Percentiles rank a stretch among this genome's conserved stretches.
These are phyloP conservation scores for Heterobasidion annosum DNA, from an alignment of 1,284 basidiomycete genomes.

Conservation along the genomic window DNA sequence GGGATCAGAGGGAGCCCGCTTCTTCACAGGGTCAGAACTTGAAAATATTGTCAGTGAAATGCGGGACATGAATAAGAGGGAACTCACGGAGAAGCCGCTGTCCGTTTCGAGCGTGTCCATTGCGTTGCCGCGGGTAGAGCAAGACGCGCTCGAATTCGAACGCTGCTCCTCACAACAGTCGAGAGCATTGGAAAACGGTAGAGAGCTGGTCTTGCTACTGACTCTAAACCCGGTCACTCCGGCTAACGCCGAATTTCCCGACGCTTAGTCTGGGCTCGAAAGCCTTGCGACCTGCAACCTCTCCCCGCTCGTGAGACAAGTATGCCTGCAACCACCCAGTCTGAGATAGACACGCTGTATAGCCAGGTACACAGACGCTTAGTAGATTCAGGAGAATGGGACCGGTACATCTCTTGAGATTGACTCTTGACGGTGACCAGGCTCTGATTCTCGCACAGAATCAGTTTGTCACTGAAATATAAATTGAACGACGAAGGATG, in stretches of 20 bases:
- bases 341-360: constrained; percentile 12
- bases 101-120: neutral
- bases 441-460: constrained; percentile 5
- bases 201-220: too few relatives aligned
- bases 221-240: too few relatives aligned
- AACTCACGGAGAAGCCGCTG: neutral
- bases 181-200: neutral
- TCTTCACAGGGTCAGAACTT: neutral
- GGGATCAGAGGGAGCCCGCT: constrained; percentile 1
- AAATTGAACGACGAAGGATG: constrained; percentile 15
- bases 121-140: neutral
- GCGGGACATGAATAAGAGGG: neutral
- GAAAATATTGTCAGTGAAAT: neutral
- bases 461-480: constrained; percentile 11
- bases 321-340: constrained; percentile 8
- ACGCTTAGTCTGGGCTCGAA: too few relatives aligned
- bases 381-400: constrained; percentile 15
- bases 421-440: neutral
- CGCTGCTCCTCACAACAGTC: neutral
- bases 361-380: constrained; percentile 12
- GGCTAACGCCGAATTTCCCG: too few relatives aligned
- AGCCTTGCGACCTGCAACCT: neutral
- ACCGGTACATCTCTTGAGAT: constrained; percentile 7
- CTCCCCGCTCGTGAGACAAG: neutral
- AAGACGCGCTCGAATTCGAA: neutral